Evolutionary conservation across 495 filamentous ascomycete species (phyloP).

Genomic region (Mytilinidion resinicola): DNA sequence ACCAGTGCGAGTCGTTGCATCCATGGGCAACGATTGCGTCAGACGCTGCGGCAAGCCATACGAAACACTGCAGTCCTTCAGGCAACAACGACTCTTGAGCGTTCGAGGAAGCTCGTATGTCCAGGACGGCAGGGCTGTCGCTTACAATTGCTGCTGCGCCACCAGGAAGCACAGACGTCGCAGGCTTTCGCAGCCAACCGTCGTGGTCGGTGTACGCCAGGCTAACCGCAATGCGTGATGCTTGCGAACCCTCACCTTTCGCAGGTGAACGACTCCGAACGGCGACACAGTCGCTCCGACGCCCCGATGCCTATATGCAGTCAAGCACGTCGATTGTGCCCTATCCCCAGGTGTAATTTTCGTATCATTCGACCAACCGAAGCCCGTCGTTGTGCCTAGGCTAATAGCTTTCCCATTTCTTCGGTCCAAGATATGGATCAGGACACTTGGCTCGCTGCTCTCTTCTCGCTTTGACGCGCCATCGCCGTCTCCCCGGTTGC

Average conservation of each 20-base stretch:
- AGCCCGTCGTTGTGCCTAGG: not conserved
- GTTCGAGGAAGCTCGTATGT: not conserved
- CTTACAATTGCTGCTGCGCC: not conserved
- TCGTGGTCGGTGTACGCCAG: not conserved
- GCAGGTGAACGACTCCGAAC: not conserved
- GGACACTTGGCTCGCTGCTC: not conserved
- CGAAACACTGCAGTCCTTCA: not conserved
- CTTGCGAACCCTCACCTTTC: no score
- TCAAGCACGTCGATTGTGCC: not conserved
- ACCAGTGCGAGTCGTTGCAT: no score
- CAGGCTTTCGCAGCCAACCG: not conserved
- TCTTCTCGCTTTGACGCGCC: not conserved
- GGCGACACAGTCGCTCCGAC: not conserved
- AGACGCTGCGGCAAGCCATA: not conserved
- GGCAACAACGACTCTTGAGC: not conserved
- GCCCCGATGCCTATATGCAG: not conserved
- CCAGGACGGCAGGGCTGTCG: no score
- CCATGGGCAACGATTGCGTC: not conserved
- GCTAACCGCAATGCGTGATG: not conserved
- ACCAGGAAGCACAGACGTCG: not conserved
- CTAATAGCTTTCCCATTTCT: not conserved
- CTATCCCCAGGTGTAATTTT: no score
- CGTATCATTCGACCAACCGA: no score
- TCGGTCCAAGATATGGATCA: not conserved
- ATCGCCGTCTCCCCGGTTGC: conserved; percentile 3